Evolutionary conservation across 805 yeast species (phyloP).

Genomic region (Cyberlindnera maritima): DNA sequence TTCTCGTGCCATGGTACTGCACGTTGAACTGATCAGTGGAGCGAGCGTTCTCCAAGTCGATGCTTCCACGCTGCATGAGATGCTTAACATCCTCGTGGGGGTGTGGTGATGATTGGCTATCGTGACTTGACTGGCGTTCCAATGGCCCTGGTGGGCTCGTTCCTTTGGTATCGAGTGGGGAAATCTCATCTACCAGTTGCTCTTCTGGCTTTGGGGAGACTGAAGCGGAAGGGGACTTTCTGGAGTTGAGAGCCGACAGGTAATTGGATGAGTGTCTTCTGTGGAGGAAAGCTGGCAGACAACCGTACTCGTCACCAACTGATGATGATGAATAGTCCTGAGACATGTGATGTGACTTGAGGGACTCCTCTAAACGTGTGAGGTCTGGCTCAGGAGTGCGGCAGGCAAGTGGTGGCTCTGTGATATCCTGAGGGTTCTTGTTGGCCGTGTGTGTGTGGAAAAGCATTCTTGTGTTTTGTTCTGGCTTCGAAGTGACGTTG

Average conservation of each 20-base stretch:
- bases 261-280: constrained; percentile 13
- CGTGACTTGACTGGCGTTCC: too few relatives aligned
- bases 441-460: too few relatives aligned
- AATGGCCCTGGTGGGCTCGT: too few relatives aligned
- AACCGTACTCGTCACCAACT: background rate
- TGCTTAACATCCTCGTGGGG: constrained; percentile 8
- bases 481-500: too few relatives aligned
- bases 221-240: background rate
- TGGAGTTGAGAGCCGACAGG: constrained; percentile 5
- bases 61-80: constrained; percentile 5
- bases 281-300: constrained; percentile 3
- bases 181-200: background rate
- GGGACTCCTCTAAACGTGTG: constrained; percentile 3
- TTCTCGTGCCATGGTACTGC: constrained; percentile 10
- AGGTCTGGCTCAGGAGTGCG: constrained; percentile 12
- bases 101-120: background rate
- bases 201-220: background rate
- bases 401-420: constrained; percentile 9
- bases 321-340: background rate
- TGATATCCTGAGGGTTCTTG: background rate
- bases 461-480: too few relatives aligned
- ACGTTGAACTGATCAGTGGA: constrained; percentile 13
- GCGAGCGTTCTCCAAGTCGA: constrained; percentile 5
- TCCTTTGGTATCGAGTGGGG: too few relatives aligned
- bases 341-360: background rate